Conservation (phyloP, 2,329 filamentous ascomycete species). For the Arthrobotrys iridis region DNA sequence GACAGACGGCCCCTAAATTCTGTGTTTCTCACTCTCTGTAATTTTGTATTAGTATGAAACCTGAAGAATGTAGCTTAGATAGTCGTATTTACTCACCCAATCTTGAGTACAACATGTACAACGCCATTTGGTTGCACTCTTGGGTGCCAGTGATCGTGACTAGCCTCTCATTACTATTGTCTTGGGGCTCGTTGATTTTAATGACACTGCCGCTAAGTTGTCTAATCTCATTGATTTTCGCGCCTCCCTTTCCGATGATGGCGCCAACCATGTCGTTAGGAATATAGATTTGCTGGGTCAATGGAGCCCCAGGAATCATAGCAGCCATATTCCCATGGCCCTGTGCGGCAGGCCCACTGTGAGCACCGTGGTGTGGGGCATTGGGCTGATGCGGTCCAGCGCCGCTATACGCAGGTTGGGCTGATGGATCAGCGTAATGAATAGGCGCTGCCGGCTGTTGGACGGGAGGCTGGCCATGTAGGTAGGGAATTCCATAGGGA, state of each 20-base stretch:
- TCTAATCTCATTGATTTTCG: constrained; percentile 99
- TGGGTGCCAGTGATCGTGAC: constrained; percentile 98
- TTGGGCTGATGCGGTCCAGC: constrained; percentile 81
- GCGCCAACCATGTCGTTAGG: constrained; percentile 99
- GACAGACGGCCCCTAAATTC: constrained; percentile 66
- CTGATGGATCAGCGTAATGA: constrained; percentile 81
- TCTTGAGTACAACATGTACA: constrained; percentile 98
- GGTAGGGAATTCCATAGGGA: constrained; percentile 75
- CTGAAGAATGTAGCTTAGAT: constrained; percentile 61
- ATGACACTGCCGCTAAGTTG: constrained; percentile 97
- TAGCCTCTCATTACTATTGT: constrained; percentile 97
- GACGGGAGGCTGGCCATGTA: constrained; percentile 74
- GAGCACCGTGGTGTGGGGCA: constrained; percentile 69
- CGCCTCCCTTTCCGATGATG: constrained; percentile 97
- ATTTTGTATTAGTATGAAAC: constrained; percentile 50
- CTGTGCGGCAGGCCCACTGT: constrained; percentile 76
- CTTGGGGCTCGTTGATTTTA: constrained; percentile 99
- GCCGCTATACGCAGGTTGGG: constrained; percentile 77
- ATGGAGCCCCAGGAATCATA: constrained; percentile 79
- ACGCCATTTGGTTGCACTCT: constrained; percentile 99
- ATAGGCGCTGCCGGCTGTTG: constrained; percentile 73
- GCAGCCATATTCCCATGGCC: constrained; percentile 71
- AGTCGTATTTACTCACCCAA: constrained; percentile 76
- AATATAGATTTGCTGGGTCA: constrained; percentile 99
- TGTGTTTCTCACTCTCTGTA: constrained; percentile 79